A percentile compares a stretch with the other conserved stretches of the same genome.
Conservation (phyloP, 768 basidiomycete genomes). For the Phylloporus rhodoxanthus region DNA sequence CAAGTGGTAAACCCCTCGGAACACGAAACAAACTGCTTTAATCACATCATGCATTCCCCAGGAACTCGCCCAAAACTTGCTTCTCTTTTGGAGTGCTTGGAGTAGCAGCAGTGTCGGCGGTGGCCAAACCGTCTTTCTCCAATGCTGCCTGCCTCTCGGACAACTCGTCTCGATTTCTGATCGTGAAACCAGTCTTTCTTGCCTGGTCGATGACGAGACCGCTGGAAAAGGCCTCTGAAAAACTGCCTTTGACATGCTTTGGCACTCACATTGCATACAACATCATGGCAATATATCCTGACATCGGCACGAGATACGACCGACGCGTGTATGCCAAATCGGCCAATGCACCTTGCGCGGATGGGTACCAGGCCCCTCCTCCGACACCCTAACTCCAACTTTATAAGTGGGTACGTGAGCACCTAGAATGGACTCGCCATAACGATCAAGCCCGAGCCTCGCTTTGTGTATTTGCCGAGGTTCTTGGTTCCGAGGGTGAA, state of each 20-base stretch:
- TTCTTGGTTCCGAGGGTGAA: constrained; percentile 65
- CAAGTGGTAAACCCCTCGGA: background rate
- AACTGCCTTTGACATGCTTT: background rate
- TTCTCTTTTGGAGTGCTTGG: constrained; percentile 11
- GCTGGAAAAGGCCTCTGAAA: constrained; percentile 25
- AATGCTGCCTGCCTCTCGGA: constrained; percentile 15
- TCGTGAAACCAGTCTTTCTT: constrained; percentile 42
- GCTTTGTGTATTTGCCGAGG: constrained; percentile 54
- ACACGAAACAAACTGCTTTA: background rate
- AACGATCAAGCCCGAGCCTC: constrained; percentile 58
- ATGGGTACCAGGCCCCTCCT: constrained; percentile 65
- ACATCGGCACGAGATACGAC: constrained; percentile 57
- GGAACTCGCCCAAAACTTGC: constrained; percentile 8
- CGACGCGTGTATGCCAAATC: constrained; percentile 43
- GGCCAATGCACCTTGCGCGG: constrained; percentile 53
- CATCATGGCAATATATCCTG: constrained; percentile 54
- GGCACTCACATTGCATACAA: constrained; percentile 49
- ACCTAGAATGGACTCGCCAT: constrained; percentile 36
- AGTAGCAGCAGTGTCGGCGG: background rate
- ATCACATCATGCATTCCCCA: constrained; percentile 9
- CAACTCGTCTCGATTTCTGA: constrained; percentile 44
- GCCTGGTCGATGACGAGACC: constrained; percentile 51
- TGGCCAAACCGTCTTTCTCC: background rate
- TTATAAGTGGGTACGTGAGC: background rate
- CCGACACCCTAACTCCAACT: constrained; percentile 43